Evolutionary conservation across 2,329 filamentous ascomycete species (phyloP), one percentile per base, ranked within the genome.

Genomic region (Hypoxylon rubiginosum): DNA sequence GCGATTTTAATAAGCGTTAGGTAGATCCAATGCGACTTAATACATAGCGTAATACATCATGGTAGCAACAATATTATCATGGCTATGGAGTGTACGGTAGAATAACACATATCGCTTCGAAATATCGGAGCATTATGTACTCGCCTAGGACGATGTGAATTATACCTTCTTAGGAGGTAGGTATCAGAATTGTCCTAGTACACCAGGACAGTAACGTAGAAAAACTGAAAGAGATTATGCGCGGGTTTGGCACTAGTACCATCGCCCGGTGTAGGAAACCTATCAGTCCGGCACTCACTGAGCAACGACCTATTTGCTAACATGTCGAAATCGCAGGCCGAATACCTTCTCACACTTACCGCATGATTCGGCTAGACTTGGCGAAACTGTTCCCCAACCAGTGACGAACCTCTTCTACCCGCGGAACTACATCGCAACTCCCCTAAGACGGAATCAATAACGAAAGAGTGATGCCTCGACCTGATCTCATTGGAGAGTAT

Each of bases 91-190:
- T n/a, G n/a, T n/a, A n/a, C n/a, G n/a, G n/a, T n/a, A n/a, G n/a
- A n/a, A n/a, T n/a, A n/a, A n/a, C n/a, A n/a, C n/a, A n/a, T n/a
- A n/a, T n/a, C n/a, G n/a, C n/a, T n/a, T n/a, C 41, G 13, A 26
- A n/a, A 57, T 49, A 49, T n/a, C 41, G 24, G 28, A 28, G 54
- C 2, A 57, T 43, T n/a, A 49, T 57, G 7, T 57, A 57, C 43
- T 46, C 54, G 43, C 54, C 54, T n/a, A 57, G 54, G 43, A 57
- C 54, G 41, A 4, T 57, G 6, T 39, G 54, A 28, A n/a, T n/a
- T n/a, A 34, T 56, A 56, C n/a, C 41, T 56, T 48, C 41, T 56
- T n/a, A n/a, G n/a, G n/a, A n/a, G n/a, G n/a, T n/a, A n/a, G n/a
- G n/a, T 15, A 57, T 56, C 43, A 48, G 41, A 11, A 49, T 57